phyloP scores from a whole-genome alignment of 2,329 filamentous ascomycete genomes.

The Cordyceps tenuipes region DNA sequence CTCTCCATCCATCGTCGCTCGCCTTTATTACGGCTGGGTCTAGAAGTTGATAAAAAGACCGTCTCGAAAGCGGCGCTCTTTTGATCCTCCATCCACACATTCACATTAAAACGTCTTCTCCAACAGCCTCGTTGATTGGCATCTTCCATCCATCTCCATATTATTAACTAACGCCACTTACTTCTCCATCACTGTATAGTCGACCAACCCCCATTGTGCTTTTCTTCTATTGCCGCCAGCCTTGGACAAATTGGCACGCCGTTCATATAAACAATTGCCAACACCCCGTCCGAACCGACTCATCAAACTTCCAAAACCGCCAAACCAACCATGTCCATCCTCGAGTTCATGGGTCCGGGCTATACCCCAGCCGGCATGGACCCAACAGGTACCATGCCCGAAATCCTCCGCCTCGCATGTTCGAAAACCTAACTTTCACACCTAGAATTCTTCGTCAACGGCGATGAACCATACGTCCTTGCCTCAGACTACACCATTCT shows the following conservation, averaged over 20 bases:
- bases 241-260: background rate
- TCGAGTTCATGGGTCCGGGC: constrained; percentile 8
- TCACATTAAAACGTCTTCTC: background rate
- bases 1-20: background rate
- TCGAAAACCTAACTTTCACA: background rate
- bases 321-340: constrained; percentile 7
- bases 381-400: background rate
- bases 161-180: background rate
- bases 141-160: background rate
- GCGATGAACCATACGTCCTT: constrained; percentile 9
- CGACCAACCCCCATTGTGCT: background rate
- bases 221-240: background rate
- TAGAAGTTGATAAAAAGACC: background rate
- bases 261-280: background rate
- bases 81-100: background rate
- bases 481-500: constrained; percentile 9
- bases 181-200: background rate
- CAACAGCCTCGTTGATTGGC: background rate
- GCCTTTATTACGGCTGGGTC: background rate
- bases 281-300: background rate
- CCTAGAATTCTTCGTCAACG: constrained; percentile 9
- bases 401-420: background rate
- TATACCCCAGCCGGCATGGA: constrained; percentile 11
- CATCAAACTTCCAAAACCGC: background rate
- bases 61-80: background rate